These are phyloP conservation scores for Xylariaceae sp. DNA, from an alignment of 2,329 filamentous ascomycete genomes.

Conservation along the genomic window DNA sequence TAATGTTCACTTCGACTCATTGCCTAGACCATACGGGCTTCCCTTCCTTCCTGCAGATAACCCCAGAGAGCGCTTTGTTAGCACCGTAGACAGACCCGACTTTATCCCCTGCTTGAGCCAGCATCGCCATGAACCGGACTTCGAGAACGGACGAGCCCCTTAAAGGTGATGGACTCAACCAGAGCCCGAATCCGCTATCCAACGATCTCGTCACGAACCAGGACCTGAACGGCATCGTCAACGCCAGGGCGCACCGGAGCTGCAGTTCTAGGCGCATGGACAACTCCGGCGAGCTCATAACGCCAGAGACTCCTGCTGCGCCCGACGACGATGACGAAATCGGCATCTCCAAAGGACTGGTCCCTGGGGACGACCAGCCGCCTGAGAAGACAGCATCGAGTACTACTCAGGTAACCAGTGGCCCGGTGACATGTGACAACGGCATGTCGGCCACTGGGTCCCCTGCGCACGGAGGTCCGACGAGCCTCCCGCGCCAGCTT, in stretches of 20 bases:
- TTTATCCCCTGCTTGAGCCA: background rate
- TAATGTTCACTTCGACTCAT: background rate
- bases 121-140: constrained; percentile 29
- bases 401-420: constrained; percentile 13
- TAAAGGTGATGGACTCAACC: constrained; percentile 44
- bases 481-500: constrained; percentile 18
- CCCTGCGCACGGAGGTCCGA: constrained; percentile 12
- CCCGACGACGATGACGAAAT: constrained; percentile 19
- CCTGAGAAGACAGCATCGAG: constrained; percentile 16
- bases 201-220: constrained; percentile 53
- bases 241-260: constrained; percentile 33
- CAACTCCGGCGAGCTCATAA: constrained; percentile 28
- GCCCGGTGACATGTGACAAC: constrained; percentile 9
- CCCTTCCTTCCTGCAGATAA: background rate
- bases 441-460: background rate
- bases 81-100: background rate
- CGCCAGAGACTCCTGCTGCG: constrained; percentile 18
- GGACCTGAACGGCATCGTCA: constrained; percentile 50
- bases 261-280: constrained; percentile 23
- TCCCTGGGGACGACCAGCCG: constrained; percentile 23
- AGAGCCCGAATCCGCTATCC: constrained; percentile 49
- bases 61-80: background rate
- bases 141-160: constrained; percentile 37
- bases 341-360: constrained; percentile 17
- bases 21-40: background rate